phyloP scores from a whole-genome alignment of 306 rosid genomes.

The Cicer judaicum region DNA sequence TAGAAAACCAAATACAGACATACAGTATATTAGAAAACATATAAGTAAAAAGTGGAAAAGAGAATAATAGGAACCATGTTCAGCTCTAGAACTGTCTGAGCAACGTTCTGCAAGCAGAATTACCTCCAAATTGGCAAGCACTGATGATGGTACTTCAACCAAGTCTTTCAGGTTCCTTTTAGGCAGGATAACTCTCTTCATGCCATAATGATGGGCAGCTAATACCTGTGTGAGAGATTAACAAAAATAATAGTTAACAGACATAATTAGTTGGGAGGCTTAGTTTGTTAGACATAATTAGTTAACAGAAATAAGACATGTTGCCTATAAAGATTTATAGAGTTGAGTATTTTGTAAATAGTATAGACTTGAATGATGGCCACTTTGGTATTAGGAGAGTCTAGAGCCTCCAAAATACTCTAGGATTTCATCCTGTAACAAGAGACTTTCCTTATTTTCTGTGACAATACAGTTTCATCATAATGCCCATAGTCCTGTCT shows the following conservation, averaged over 20 bases:
- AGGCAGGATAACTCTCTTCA: slow-evolving; percentile 88
- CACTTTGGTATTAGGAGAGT: too few relatives aligned
- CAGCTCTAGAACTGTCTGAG: slow-evolving; percentile 15
- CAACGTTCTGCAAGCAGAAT: slow-evolving; percentile 34
- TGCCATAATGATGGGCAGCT: slow-evolving; percentile 93
- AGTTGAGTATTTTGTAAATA: too few relatives aligned
- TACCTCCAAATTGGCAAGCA: slow-evolving; percentile 89
- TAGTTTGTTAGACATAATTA: not conserved
- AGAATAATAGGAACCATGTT: not conserved
- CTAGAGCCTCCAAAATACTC: too few relatives aligned
- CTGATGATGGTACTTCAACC: slow-evolving; percentile 88
- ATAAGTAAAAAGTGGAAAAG: not conserved
- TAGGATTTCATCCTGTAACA: too few relatives aligned
- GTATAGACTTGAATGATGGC: too few relatives aligned
- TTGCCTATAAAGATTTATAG: too few relatives aligned
- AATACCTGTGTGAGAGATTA: too few relatives aligned
- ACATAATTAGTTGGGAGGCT: not conserved
- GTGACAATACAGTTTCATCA: too few relatives aligned
- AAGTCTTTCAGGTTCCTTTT: slow-evolving; percentile 96
- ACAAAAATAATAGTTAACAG: too few relatives aligned
- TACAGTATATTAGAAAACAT: not conserved
- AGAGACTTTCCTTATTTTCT: too few relatives aligned
- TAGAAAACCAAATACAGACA: slow-evolving; percentile 12
- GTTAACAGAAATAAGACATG: not conserved
- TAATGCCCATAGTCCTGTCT: too few relatives aligned